phyloP scores from a whole-genome alignment of 345 rosid genomes.

The Microcos paniculata region DNA sequence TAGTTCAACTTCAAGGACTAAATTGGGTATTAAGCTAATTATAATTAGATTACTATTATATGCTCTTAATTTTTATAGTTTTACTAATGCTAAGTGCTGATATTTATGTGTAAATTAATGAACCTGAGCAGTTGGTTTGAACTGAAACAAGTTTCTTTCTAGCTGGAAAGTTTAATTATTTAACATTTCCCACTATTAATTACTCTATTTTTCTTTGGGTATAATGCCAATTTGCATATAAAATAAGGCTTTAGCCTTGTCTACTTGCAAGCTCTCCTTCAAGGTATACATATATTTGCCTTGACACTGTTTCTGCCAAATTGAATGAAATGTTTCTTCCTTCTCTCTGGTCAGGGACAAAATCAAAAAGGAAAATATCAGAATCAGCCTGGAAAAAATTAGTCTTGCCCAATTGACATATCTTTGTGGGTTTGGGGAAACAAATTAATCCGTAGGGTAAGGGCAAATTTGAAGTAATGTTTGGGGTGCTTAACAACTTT shows the following conservation, averaged over 20 bases:
- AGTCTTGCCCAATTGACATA: background rate
- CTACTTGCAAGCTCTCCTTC: no score
- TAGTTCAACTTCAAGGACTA: no score
- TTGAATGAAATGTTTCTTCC: conserved; percentile 1
- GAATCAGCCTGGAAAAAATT: background rate
- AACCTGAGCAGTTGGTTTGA: conserved; percentile 13
- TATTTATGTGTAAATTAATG: background rate
- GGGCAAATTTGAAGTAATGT: background rate
- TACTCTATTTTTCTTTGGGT: background rate
- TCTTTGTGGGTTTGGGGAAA: background rate
- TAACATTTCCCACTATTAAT: background rate
- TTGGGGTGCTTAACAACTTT: background rate
- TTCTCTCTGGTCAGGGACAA: background rate
- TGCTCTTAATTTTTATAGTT: background rate
- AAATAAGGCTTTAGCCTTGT: conserved; percentile 22
- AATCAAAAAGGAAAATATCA: background rate
- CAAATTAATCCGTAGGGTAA: background rate
- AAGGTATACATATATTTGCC: no score
- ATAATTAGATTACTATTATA: background rate
- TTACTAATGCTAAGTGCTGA: background rate
- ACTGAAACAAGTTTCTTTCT: background rate
- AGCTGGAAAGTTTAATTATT: background rate
- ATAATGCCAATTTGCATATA: conserved; percentile 26
- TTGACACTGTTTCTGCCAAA: conserved; percentile 20
- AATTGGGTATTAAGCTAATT: no score